Evolutionary conservation across 2,329 filamentous ascomycete genomes (phyloP).

Genomic region (Talaromyces islandicus): DNA sequence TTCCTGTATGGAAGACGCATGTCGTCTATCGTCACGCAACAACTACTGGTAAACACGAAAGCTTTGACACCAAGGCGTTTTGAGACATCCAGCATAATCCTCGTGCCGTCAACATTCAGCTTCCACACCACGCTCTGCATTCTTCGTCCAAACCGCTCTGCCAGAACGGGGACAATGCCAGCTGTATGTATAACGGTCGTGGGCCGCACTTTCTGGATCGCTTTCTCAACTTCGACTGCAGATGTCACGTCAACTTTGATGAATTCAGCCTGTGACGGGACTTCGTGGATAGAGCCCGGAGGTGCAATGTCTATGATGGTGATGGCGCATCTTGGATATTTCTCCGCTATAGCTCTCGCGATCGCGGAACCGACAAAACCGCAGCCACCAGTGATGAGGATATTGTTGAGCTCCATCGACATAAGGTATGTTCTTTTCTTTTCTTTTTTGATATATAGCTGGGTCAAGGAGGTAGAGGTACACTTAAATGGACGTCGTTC

Average conservation of each 20-base stretch:
- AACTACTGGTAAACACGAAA: slow-evolving; percentile 53
- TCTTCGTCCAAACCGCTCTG: slow-evolving; percentile 30
- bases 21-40: slow-evolving; percentile 51
- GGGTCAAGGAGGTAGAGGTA: no score
- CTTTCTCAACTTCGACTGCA: slow-evolving; percentile 19
- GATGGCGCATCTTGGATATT: slow-evolving; percentile 29
- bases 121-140: slow-evolving; percentile 38
- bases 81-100: slow-evolving; percentile 46
- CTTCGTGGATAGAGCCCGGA: slow-evolving; percentile 21
- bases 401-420: slow-evolving; percentile 15
- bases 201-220: slow-evolving; percentile 38
- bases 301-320: slow-evolving; percentile 31
- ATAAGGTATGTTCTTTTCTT: background rate
- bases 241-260: slow-evolving; percentile 30
- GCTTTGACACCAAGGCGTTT: slow-evolving; percentile 39
- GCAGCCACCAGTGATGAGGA: slow-evolving; percentile 33
- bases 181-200: slow-evolving; percentile 51
- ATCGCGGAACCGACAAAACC: slow-evolving; percentile 37
- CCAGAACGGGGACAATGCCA: slow-evolving; percentile 37
- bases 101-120: slow-evolving; percentile 51
- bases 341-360: slow-evolving; percentile 30
- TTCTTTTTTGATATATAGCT: background rate
- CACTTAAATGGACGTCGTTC: background rate
- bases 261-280: slow-evolving; percentile 21
- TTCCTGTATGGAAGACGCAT: slow-evolving; percentile 29